Base-by-base conservation (phyloP, 2,329 filamentous ascomycete genomes). In the Fusarium vanettenii region DNA sequence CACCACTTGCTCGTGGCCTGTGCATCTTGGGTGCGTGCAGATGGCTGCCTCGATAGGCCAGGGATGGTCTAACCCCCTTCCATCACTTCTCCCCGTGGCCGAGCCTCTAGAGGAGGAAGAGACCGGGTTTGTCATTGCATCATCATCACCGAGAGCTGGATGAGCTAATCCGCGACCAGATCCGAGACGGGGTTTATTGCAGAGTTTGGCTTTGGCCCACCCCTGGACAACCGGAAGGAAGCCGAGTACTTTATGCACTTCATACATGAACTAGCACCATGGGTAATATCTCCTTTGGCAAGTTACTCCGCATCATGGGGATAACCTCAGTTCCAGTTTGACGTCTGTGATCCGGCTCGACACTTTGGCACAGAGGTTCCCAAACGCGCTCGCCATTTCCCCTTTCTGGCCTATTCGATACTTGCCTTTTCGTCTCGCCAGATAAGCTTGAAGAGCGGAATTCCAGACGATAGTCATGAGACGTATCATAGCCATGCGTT, bases 341-440 rank as follows among this genome's bases (percentile, higher is more conserved):
- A 86, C 68, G 76, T 84, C 5, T 86, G 84, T 67, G 85, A 86
- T 48, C 80, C 80, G 13, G 79, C 82, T 33, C 80, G 81, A 7
- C 83, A 85, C 74, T 86, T 86, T 70, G 81, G 80, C 4, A 80
- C 80, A 16, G 81, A 84, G 25, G 83, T 86, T 2, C 85, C 85
- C 4, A 81, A 82, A 39, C 76, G 84, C 60, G 85, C 84, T 8
- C 80, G 81, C 4, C 73, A 79, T 29, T 85, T 82, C 43, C 82
- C 84, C 0, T 80, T 85, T 20, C 73, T 87, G 20, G 78, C 78
- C 3, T 80, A 80, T 50, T 77, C 78, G 3, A 77, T 80, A 4
- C 70, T 80, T 9, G 78, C 78, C 1, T 78, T 77, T 33, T 77
- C 79, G 6, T 77, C 78, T 2, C 73, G 78, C 10, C 78, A 80